Evolutionary conservation across 441 rosid genomes (phyloP).

Genomic region (Populus hybrid): DNA sequence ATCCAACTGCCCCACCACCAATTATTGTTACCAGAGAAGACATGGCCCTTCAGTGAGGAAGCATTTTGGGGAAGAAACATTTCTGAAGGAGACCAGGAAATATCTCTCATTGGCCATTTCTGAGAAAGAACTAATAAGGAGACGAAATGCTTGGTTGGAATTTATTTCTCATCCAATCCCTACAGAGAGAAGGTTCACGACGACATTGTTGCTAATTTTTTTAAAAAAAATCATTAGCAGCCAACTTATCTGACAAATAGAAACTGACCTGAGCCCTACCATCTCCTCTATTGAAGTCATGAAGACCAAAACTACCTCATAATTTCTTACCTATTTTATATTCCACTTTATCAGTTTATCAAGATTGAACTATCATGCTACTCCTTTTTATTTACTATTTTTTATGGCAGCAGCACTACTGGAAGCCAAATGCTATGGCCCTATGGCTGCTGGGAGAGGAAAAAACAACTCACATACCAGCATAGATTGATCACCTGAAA

Average conservation of each 20-base stretch:
- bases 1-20: neutral
- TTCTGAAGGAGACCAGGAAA: neutral
- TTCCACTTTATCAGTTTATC: neutral
- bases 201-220: neutral
- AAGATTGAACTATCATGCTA: neutral
- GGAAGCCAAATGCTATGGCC: neutral
- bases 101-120: neutral
- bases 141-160: neutral
- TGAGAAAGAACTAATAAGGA: slow-evolving; percentile 2
- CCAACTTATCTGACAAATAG: neutral
- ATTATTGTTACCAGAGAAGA: neutral
- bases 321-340: neutral
- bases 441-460: neutral
- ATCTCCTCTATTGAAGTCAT: neutral
- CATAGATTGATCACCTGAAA: neutral
- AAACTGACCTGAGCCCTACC: neutral
- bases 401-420: neutral
- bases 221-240: neutral
- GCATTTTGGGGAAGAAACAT: neutral
- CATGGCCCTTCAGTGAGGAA: neutral
- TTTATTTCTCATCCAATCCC: slow-evolving; percentile 10
- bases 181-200: neutral
- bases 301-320: neutral
- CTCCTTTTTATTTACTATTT: neutral
- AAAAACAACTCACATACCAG: neutral